phyloP scores from a whole-genome alignment of 208 protist genomes.

The Endotrypanum monterogeii region DNA sequence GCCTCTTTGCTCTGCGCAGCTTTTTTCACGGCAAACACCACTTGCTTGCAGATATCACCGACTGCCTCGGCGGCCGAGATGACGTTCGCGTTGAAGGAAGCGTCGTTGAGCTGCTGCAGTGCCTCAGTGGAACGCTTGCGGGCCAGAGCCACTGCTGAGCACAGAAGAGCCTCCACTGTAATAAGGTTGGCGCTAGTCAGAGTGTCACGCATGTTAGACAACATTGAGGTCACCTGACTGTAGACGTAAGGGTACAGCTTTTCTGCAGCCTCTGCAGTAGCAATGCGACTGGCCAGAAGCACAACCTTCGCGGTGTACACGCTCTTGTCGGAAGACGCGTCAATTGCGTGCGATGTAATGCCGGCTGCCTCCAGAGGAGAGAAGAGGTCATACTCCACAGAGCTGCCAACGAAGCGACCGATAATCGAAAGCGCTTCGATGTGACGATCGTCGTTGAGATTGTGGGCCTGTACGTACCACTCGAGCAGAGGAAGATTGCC shows the following conservation, averaged over 20 bases:
- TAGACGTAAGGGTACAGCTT: slow-evolving; percentile 56
- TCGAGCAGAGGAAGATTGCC: slow-evolving; percentile 64
- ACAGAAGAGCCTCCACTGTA: slow-evolving; percentile 73
- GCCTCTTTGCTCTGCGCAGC: slow-evolving; percentile 27
- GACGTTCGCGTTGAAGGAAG: slow-evolving; percentile 54
- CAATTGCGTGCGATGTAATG: slow-evolving; percentile 30
- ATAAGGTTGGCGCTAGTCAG: slow-evolving; percentile 59
- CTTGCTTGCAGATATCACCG: slow-evolving; percentile 28
- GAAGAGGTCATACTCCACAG: slow-evolving; percentile 50
- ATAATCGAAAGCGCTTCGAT: slow-evolving; percentile 70
- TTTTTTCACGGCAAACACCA: slow-evolving; percentile 49
- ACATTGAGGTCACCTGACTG: slow-evolving; percentile 17
- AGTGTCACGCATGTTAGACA: slow-evolving; percentile 24
- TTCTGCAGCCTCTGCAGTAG: slow-evolving; percentile 52
- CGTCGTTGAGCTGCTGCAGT: slow-evolving; percentile 68
- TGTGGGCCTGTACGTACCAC: slow-evolving; percentile 45
- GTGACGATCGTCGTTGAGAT: slow-evolving; percentile 44
- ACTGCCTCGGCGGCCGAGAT: slow-evolving; percentile 27
- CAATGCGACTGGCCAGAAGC: slow-evolving; percentile 51
- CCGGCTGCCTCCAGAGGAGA: slow-evolving; percentile 49
- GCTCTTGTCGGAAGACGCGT: slow-evolving; percentile 30
- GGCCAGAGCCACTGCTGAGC: slow-evolving; percentile 56
- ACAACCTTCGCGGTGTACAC: slow-evolving; percentile 56
- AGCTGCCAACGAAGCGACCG: slow-evolving; percentile 36
- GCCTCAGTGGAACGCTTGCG: slow-evolving; percentile 58